Evolutionary conservation across 1,284 basidiomycete species (phyloP).

Genomic region (Ceratobasidium sp.): DNA sequence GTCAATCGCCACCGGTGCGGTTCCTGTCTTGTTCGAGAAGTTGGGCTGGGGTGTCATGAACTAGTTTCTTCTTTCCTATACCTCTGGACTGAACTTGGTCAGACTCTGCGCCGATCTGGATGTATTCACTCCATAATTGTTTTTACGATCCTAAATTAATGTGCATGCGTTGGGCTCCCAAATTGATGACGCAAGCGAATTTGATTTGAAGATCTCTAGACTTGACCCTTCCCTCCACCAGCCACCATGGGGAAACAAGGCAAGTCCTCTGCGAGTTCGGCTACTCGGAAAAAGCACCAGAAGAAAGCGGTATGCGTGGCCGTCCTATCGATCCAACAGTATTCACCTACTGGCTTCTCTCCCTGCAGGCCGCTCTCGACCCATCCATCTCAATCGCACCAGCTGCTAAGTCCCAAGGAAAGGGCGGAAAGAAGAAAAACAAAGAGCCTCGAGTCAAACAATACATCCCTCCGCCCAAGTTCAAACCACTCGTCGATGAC

Average conservation of each 20-base stretch:
- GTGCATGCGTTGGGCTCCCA: neutral
- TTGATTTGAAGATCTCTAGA: neutral
- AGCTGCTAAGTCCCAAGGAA: constrained; percentile 60
- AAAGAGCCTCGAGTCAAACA: constrained; percentile 70
- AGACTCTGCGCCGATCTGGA: neutral
- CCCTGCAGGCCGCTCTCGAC: constrained; percentile 17
- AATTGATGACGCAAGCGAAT: constrained; percentile 31
- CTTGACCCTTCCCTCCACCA: neutral
- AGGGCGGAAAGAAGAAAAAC: constrained; percentile 72
- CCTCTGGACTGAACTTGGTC: neutral
- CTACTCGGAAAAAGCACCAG: constrained; percentile 88
- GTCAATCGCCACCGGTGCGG: constrained; percentile 70
- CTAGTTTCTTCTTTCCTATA: neutral
- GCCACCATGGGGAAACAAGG: constrained; percentile 46
- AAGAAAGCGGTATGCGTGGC: constrained; percentile 66
- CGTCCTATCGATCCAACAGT: neutral
- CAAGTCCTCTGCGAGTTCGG: constrained; percentile 74
- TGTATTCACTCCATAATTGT: constrained; percentile 37
- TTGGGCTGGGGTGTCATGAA: constrained; percentile 62
- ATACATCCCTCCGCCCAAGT: constrained; percentile 90
- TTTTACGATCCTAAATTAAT: constrained; percentile 18
- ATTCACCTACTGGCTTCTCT: constrained; percentile 38
- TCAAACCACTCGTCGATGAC: constrained; percentile 86
- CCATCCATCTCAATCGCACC: constrained; percentile 44
- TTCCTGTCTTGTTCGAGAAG: constrained; percentile 78